Evolutionary conservation across 23 red algal genomes (phyloP).

Genomic region (Rhodosorus marinus): DNA sequence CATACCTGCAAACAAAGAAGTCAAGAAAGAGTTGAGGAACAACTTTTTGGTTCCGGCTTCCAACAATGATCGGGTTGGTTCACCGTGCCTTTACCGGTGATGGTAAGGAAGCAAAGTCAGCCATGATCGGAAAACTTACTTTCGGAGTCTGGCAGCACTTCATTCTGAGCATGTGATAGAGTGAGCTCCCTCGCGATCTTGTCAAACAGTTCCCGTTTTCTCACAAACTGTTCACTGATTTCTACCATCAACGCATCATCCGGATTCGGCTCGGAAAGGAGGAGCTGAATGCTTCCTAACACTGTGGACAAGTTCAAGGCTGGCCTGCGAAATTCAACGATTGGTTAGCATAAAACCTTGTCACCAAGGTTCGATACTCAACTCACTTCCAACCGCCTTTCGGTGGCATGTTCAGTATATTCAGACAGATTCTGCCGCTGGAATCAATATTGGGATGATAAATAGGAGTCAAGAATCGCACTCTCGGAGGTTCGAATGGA

Average conservation of each 20-base stretch:
- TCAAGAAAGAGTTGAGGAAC: too few species aligned
- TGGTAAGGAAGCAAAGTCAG: too few species aligned
- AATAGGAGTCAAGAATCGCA: constrained; percentile 62
- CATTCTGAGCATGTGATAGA: neutral
- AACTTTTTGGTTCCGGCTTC: too few species aligned
- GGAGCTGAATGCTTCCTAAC: constrained; percentile 51
- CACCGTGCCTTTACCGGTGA: too few species aligned
- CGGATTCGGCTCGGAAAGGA: constrained; percentile 52
- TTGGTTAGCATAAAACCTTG: too few species aligned
- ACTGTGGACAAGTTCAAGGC: constrained; percentile 42
- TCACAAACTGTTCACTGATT: constrained; percentile 46
- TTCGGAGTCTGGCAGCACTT: too few species aligned
- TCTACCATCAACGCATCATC: constrained; percentile 85
- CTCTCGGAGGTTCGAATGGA: constrained; percentile 69
- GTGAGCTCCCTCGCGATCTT: constrained; percentile 7
- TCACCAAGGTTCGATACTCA: too few species aligned
- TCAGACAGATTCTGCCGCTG: constrained; percentile 65
- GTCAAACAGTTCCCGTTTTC: constrained; percentile 15
- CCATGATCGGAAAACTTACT: too few species aligned
- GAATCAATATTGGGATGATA: constrained; percentile 96
- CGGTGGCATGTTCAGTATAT: constrained; percentile 78
- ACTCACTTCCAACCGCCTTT: constrained; percentile 84
- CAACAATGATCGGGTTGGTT: too few species aligned
- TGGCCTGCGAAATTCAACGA: too few species aligned
- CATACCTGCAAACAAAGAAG: too few species aligned